Evolutionary conservation across 2,329 filamentous ascomycete species (phyloP).

Genomic region (Macroventuria anomochaeta): DNA sequence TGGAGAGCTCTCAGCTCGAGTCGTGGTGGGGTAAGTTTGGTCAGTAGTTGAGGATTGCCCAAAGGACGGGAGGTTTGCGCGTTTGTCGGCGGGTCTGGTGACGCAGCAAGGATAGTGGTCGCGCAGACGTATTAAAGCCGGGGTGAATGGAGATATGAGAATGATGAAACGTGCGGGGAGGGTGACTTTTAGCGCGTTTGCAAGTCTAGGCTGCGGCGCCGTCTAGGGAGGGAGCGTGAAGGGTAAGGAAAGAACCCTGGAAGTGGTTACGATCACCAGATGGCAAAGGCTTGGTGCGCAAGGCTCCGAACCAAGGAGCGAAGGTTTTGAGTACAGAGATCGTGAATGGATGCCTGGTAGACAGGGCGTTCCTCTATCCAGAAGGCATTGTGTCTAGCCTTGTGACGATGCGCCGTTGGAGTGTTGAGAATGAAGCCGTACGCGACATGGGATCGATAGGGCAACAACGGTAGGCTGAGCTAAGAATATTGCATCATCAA

Average conservation of each 20-base stretch:
- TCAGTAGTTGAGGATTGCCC: neutral
- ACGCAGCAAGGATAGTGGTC: neutral
- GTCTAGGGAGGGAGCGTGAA: conserved; percentile 7
- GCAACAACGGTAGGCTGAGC: conserved; percentile 11
- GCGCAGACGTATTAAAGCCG: neutral
- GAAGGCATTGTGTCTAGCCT: conserved; percentile 2
- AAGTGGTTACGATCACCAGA: neutral
- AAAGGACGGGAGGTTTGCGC: neutral
- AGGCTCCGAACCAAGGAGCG: neutral
- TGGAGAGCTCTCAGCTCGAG: neutral
- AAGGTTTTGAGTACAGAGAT: neutral
- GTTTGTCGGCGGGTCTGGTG: conserved; percentile 1
- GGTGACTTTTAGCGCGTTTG: neutral
- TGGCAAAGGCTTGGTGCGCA: conserved; percentile 1
- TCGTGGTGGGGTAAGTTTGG: neutral
- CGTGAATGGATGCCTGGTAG: neutral
- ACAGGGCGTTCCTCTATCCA: neutral
- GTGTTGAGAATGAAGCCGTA: conserved; percentile 12
- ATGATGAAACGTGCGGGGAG: neutral
- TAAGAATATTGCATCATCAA: conserved; percentile 17
- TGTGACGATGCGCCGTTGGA: conserved; percentile 2
- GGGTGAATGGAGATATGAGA: conserved; percentile 3
- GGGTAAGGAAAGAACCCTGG: conserved; percentile 1
- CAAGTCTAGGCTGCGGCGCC: conserved; percentile 5
- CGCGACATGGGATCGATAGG: conserved; percentile 15